Percentiles rank a stretch among this genome's conserved stretches.
phyloP scores from a whole-genome alignment of 345 rosid species.

The Laguncularia racemosa region DNA sequence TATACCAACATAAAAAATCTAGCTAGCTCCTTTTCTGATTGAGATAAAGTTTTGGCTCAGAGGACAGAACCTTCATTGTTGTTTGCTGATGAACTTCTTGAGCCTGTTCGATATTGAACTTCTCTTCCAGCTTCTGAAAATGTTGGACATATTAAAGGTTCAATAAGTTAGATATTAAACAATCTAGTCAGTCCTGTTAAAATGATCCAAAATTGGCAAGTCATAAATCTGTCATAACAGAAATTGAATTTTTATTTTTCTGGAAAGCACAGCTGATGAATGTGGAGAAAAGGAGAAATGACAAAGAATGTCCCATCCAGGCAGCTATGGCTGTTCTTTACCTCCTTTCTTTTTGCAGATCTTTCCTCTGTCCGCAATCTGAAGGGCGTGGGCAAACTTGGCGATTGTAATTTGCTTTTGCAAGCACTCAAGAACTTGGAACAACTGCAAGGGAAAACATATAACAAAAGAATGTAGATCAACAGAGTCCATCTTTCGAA shows the following conservation, averaged over 20 bases:
- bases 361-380: conserved; percentile 75
- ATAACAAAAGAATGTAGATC: conserved; percentile 9
- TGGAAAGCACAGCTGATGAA: neutral
- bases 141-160: conserved; percentile 2
- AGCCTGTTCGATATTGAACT: conserved; percentile 52
- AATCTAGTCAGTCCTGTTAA: no score
- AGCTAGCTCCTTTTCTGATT: no score
- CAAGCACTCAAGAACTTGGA: conserved; percentile 45
- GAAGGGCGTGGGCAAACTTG: conserved; percentile 63
- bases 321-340: conserved; percentile 11
- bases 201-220: neutral
- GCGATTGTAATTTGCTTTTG: conserved; percentile 61
- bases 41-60: no score
- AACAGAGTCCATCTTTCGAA: neutral
- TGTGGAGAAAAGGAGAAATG: neutral
- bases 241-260: no score
- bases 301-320: neutral
- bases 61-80: conserved; percentile 29
- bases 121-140: conserved; percentile 84
- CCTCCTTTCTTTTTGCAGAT: conserved; percentile 84
- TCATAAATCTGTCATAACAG: neutral
- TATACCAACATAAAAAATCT: no score
- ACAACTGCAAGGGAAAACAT: conserved; percentile 35
- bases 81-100: conserved; percentile 42
- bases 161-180: neutral